These are phyloP conservation scores for Lepidium campestre DNA, from an alignment of 441 rosid genomes.

Conservation along the genomic window DNA sequence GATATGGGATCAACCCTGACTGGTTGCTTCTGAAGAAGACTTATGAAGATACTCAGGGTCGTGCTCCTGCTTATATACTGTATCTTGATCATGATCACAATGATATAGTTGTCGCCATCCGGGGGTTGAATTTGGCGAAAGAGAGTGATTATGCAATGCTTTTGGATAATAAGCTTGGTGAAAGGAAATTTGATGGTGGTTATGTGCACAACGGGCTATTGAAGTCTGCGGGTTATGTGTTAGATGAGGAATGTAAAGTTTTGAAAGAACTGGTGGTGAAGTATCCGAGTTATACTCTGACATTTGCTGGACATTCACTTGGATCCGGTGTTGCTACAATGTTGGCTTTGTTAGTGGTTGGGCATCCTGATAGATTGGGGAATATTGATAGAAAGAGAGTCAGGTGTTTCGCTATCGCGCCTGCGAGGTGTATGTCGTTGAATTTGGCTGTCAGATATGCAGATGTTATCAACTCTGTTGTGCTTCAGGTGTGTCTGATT, in stretches of 20 bases:
- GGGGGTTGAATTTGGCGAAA: slow-evolving; percentile 79
- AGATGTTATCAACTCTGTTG: slow-evolving; percentile 82
- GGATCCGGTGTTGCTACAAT: slow-evolving; percentile 89
- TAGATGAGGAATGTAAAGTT: slow-evolving; percentile 65
- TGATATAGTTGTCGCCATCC: slow-evolving; percentile 64
- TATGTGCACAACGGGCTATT: slow-evolving; percentile 85
- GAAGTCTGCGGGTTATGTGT: slow-evolving; percentile 75
- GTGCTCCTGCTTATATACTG: slow-evolving; percentile 68
- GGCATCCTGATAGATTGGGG: slow-evolving; percentile 53
- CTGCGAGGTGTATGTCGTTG: slow-evolving; percentile 91
- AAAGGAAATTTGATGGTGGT: slow-evolving; percentile 74
- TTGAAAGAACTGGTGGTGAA: slow-evolving; percentile 54
- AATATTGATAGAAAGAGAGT: slow-evolving; percentile 62
- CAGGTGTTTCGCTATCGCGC: slow-evolving; percentile 84
- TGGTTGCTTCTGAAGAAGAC: slow-evolving; percentile 52
- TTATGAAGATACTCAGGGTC: slow-evolving; percentile 62
- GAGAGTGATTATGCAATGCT: slow-evolving; percentile 84
- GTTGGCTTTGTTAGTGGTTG: slow-evolving; percentile 63
- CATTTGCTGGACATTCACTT: slow-evolving; percentile 89
- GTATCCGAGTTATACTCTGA: slow-evolving; percentile 67
- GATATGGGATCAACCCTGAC: slow-evolving; percentile 77
- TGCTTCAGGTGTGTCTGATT: slow-evolving; percentile 61
- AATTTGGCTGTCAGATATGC: slow-evolving; percentile 92
- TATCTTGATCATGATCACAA: slow-evolving; percentile 70
- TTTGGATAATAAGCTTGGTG: slow-evolving; percentile 75